phyloP scores from a whole-genome alignment of 2,329 filamentous ascomycete genomes.

The Fusarium lyarnte region DNA sequence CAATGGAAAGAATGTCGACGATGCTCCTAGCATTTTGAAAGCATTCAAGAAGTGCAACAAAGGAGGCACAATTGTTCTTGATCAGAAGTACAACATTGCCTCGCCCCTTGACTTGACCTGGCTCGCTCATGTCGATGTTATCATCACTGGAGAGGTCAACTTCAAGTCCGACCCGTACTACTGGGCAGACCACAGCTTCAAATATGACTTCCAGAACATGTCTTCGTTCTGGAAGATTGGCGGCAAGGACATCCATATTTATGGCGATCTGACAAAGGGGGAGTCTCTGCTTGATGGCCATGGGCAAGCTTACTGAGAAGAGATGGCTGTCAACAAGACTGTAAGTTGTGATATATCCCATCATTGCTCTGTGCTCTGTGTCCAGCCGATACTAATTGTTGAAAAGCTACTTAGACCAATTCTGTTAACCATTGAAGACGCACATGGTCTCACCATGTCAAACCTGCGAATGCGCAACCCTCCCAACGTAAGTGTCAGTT shows the following conservation, averaged over 20 bases:
- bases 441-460: slow-evolving; percentile 64
- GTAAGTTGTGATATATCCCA: slow-evolving; percentile 37
- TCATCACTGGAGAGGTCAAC: slow-evolving; percentile 63
- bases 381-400: neutral
- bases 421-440: slow-evolving; percentile 35
- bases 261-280: slow-evolving; percentile 71
- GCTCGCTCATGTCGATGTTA: slow-evolving; percentile 69
- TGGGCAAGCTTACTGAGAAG: slow-evolving; percentile 40
- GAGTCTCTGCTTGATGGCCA: slow-evolving; percentile 69
- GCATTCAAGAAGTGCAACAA: slow-evolving; percentile 62
- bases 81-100: slow-evolving; percentile 67
- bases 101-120: slow-evolving; percentile 73
- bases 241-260: slow-evolving; percentile 65
- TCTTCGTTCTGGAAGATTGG: slow-evolving; percentile 50
- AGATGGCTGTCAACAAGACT: slow-evolving; percentile 27
- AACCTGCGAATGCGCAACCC: slow-evolving; percentile 70
- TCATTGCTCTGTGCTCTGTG: fast-evolving
- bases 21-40: slow-evolving; percentile 32
- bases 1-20: slow-evolving; percentile 14
- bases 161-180: slow-evolving; percentile 75
- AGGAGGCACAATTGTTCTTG: slow-evolving; percentile 70
- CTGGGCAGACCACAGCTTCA: slow-evolving; percentile 73
- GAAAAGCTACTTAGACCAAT: slow-evolving; percentile 37
- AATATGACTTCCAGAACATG: slow-evolving; percentile 73
- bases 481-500: slow-evolving; percentile 42